Evolutionary conservation across 148 eudicot species (phyloP), one percentile per base, ranked within the genome.

Genomic region (Hydrangea macrophylla): DNA sequence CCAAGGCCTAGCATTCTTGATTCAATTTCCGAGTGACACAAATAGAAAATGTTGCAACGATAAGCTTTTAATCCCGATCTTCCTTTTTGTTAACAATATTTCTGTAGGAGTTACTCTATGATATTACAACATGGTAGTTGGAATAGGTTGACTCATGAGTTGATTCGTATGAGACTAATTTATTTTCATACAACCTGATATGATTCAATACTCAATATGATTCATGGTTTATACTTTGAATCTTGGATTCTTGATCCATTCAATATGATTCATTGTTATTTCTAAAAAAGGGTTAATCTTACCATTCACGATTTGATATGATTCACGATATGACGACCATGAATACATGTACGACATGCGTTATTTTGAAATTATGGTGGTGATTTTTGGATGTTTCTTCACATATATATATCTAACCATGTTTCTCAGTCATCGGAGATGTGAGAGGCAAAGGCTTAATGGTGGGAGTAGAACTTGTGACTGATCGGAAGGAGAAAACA

Each of bases 391-490:
- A 64, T 67, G 60, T 10, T 58, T 60, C 33, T 55, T 50, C 53
- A 10, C 61, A 23, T 59, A 13, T 48, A 13, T 48, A 51, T 55
- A 48, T 48, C 44, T 58, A 39, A 13, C 55, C 26, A 28, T 64
- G 17, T 55, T 33, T 67, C 26, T 53, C 71, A 93, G 98, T 94
- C 32, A 90, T 94, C 71, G 98, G 98, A 48, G 92, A 94, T 69
- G 96, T 94, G 71, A 90, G 98, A 75, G 98, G 98, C 58, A 82
- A 92, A 64, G 98, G 98, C 60, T 76, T 94, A 72, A 94, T 94
- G 98, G 92, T 90, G 48, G 98, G 98, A 18, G 67, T 94, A 67
- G 98, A 94, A 64, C 76, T 94, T 68, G 98, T 94, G 54, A 86
- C 92, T n/a, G 96, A 94, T 75, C 78, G 92, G 72, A 79, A 55